Evolutionary conservation across 1,284 basidiomycete genomes (phyloP), one percentile per base, ranked within the genome.

Genomic region (Apiotrichum akiyoshidainum): DNA sequence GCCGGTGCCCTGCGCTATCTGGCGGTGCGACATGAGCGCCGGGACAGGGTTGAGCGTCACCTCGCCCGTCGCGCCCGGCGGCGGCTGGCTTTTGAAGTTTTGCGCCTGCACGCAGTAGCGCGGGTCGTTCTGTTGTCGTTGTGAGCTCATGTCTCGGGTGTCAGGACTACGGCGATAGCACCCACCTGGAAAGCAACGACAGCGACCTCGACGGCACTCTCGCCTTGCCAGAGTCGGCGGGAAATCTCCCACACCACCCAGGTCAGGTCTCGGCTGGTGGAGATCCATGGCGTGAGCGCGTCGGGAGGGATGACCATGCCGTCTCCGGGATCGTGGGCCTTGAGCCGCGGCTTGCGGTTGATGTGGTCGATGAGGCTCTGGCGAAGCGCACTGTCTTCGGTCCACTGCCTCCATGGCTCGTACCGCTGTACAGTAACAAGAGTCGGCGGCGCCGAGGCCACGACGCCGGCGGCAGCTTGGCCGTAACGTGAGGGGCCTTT

Each of bases 241-340:
- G 68, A 65, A 0, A 68, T 60, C 33, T 72, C 68, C 68, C 69
- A 72, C 13, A 72, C 57, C 7, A 50, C 57, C 72, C 72, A 72
- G n/a, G 49, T 34, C 17, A 69, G 47, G 41, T 55, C 52, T 11
- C 37, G 17, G 14, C 55, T 59, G 4, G 57, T 57, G n/a, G 59
- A 63, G 21, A 74, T 68, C 68, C 69, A 74, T 7, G 66, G 65
- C 2, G 60, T 58, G 34, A 59, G 57, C 22, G 69, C 68, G 55
- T 73, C 72, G 49, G 45, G 26, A 21, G 19, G 56, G 46, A 45
- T 64, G 58, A 39, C 60, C 50, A 7, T 61, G 22, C 34, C 55
- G 54, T 37, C 54, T 55, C 35, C 58, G 40, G 17, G 58, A 17
- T 33, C 53, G 53, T 37, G 63, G 31, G 45, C 60, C 57, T 58